phyloP scores from a whole-genome alignment of 306 rosid species.

The Quercus aquifolioides region DNA sequence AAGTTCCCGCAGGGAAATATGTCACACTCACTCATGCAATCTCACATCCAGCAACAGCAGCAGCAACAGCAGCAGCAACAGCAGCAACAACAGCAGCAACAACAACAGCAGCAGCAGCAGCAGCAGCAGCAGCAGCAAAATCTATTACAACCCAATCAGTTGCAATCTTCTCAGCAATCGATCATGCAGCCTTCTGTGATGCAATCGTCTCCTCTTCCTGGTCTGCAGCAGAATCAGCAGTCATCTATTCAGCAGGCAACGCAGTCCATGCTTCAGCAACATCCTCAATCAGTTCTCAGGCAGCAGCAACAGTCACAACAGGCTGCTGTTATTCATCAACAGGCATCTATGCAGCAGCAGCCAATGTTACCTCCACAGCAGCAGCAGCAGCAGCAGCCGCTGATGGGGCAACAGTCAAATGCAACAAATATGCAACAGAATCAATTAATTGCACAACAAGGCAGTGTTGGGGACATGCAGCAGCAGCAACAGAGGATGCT shows the following conservation, averaged over 20 bases:
- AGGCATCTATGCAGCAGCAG: constrained; percentile 60
- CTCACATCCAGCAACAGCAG: constrained; percentile 40
- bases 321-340: constrained; percentile 58
- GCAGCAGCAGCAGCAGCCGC: constrained; percentile 47
- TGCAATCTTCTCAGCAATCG: constrained; percentile 82
- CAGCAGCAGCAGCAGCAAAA: constrained; percentile 70
- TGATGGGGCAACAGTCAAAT: constrained; percentile 64
- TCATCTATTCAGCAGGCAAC: constrained; percentile 64
- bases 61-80: constrained; percentile 58
- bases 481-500: constrained; percentile 66
- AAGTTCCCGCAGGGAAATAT: too few relatives aligned
- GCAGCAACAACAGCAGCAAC: constrained; percentile 65
- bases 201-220: constrained; percentile 32
- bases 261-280: constrained; percentile 76
- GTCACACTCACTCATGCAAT: too few relatives aligned
- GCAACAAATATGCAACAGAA: constrained; percentile 60
- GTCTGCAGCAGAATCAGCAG: constrained; percentile 63
- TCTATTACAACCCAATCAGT: constrained; percentile 64
- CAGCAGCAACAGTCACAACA: constrained; percentile 81
- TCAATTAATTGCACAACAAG: constrained; percentile 65
- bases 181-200: constrained; percentile 61
- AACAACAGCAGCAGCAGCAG: constrained; percentile 61
- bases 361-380: constrained; percentile 40
- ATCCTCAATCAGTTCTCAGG: constrained; percentile 69
- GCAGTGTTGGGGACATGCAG: constrained; percentile 72